A percentile compares a stretch with the other conserved stretches of the same genome.
Conservation (phyloP, 202 grass and related monocot genomes). For the Thinopyrum obtusiflorum region DNA sequence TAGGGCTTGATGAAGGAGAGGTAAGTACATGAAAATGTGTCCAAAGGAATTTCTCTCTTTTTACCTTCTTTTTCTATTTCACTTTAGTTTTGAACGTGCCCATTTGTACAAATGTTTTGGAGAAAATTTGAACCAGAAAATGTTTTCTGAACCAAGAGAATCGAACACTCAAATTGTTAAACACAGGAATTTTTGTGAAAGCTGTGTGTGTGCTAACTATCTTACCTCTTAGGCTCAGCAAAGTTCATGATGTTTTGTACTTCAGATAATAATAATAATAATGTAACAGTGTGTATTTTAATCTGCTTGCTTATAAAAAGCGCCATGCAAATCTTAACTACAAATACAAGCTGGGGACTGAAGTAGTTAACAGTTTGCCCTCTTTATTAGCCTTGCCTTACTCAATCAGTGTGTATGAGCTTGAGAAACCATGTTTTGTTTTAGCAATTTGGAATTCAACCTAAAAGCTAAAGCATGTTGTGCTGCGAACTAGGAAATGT, state of each 20-base stretch:
- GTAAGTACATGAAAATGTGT: slow-evolving; percentile 36
- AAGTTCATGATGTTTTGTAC: not conserved
- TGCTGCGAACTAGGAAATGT: not conserved
- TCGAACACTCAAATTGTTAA: not conserved
- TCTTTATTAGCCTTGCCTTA: not conserved
- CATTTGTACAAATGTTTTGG: not conserved
- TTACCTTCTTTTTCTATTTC: not conserved
- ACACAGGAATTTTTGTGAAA: not conserved
- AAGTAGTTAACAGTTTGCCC: not conserved
- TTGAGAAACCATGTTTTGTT: not conserved
- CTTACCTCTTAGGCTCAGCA: not conserved
- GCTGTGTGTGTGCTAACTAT: not conserved
- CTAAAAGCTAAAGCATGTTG: not conserved
- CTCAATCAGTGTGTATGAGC: not conserved
- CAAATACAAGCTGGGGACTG: not conserved
- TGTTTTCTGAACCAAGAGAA: not conserved
- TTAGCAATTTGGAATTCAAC: not conserved
- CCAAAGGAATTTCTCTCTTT: not conserved
- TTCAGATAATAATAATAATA: not conserved
- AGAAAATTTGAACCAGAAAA: not conserved
- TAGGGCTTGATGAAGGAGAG: slow-evolving; percentile 86
- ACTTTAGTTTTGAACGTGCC: not conserved
- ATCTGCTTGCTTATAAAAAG: not conserved
- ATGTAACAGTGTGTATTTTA: not conserved
- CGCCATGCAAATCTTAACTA: not conserved